Conservation (phyloP, 768 basidiomycete genomes). For the Leccinellum albellum region DNA sequence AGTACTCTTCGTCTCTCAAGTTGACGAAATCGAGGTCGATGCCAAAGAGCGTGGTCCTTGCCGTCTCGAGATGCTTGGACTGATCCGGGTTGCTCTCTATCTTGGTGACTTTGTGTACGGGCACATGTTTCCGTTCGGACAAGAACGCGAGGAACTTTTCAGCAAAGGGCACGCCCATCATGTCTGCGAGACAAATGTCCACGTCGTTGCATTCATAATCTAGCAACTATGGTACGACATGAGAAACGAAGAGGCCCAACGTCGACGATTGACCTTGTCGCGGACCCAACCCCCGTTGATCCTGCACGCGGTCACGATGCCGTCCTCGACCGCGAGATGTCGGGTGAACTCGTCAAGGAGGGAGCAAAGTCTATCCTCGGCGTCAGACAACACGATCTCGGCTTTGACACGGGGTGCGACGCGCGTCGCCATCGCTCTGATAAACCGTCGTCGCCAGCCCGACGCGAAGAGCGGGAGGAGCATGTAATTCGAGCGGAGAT, state of each 20-base stretch:
- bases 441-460: not conserved
- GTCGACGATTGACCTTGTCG: conserved; percentile 72
- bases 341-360: conserved; percentile 78
- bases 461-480: conserved; percentile 8
- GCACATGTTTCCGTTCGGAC: conserved; percentile 25
- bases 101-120: conserved; percentile 60
- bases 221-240: conserved; percentile 55
- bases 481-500: conserved; percentile 26
- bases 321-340: conserved; percentile 49
- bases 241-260: conserved; percentile 6
- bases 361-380: conserved; percentile 66
- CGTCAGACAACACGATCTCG: conserved; percentile 56
- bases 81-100: conserved; percentile 95
- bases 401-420: conserved; percentile 30
- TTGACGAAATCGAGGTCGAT: conserved; percentile 93
- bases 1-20: conserved; percentile 88
- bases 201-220: conserved; percentile 84
- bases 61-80: conserved; percentile 97
- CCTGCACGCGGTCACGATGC: conserved; percentile 65
- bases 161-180: conserved; percentile 91
- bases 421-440: conserved; percentile 31
- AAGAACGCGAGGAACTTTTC: conserved; percentile 64
- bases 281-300: conserved; percentile 99
- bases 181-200: conserved; percentile 83
- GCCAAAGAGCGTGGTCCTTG: conserved; percentile 74